Conservation (phyloP, 2,329 filamentous ascomycete genomes). For the Cercospora sesami region DNA sequence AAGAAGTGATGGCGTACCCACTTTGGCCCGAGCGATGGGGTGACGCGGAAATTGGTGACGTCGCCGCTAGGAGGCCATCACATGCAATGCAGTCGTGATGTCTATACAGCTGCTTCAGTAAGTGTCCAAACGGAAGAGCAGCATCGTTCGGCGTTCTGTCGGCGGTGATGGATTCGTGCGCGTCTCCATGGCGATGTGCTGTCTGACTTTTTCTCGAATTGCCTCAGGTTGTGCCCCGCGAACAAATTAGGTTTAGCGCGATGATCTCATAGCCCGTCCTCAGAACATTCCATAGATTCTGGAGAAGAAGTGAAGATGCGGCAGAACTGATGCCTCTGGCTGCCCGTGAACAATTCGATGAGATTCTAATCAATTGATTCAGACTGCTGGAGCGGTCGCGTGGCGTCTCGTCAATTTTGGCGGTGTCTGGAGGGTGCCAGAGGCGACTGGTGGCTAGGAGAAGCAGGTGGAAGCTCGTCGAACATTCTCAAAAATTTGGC, state of each 20-base stretch:
- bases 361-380: not conserved
- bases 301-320: not conserved
- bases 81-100: not conserved
- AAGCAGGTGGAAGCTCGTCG: constrained; percentile 3
- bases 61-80: not conserved
- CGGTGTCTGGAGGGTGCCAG: not conserved
- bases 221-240: constrained; percentile 4
- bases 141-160: not conserved
- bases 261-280: not conserved
- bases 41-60: not conserved
- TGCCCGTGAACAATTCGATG: not conserved
- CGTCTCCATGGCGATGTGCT: not conserved
- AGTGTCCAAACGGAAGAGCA: not conserved
- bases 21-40: not conserved
- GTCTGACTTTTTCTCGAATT: not conserved
- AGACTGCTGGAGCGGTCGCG: not conserved
- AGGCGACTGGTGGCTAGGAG: not conserved
- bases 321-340: not conserved
- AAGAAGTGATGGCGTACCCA: not conserved
- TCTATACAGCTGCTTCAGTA: not conserved
- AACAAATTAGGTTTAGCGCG: not conserved
- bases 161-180: not conserved
- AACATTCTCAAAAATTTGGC: constrained; percentile 2
- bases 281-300: constrained; percentile 2
- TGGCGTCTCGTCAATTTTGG: not conserved